Conservation (phyloP, 495 filamentous ascomycete species). For the Evernia prunastri region DNA sequence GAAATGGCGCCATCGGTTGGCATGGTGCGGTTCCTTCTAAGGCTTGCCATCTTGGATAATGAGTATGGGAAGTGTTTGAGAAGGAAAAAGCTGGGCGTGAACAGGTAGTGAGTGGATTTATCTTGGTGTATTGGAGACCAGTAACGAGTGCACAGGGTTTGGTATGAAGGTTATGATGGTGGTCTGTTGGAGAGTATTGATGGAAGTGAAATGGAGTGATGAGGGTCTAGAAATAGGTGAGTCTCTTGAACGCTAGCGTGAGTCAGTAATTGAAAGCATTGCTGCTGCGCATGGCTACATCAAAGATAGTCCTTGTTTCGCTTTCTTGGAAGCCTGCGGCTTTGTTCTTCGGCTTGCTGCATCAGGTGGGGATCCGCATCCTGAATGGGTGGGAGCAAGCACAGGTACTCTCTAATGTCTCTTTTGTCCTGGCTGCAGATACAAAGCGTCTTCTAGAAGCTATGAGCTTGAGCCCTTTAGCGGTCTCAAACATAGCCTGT, state of each 20-base stretch:
- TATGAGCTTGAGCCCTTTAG: too few relatives aligned
- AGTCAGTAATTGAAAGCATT: background rate
- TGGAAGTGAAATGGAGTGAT: constrained; percentile 10
- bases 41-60: constrained; percentile 23
- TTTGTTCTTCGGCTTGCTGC: constrained; percentile 7
- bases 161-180: background rate
- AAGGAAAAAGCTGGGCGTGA: background rate
- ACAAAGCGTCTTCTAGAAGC: too few relatives aligned
- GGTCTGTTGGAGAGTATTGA: background rate
- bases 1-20: constrained; percentile 42
- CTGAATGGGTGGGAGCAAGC: background rate
- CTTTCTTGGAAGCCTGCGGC: background rate
- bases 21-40: constrained; percentile 40
- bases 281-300: background rate
- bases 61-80: background rate
- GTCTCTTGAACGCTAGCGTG: background rate
- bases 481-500: too few relatives aligned
- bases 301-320: background rate
- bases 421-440: too few relatives aligned
- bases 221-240: constrained; percentile 7
- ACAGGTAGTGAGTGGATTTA: background rate
- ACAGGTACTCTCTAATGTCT: too few relatives aligned
- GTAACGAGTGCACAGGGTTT: background rate
- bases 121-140: background rate
- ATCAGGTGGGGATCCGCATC: background rate